Base-by-base conservation (phyloP, 2,329 filamentous ascomycete genomes). In the Talaromyces funiculosus region DNA sequence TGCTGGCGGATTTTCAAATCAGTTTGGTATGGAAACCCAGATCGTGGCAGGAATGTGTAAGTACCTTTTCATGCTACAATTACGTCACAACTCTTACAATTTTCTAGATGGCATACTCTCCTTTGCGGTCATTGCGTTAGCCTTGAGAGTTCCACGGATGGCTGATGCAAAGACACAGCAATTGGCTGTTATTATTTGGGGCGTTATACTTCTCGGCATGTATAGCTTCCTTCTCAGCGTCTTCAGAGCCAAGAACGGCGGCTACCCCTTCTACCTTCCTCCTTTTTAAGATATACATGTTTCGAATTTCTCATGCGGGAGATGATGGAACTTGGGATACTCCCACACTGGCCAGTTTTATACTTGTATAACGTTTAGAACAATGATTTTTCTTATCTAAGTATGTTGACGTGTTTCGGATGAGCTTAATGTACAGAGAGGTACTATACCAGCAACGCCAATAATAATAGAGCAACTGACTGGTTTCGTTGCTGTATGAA, bases 141-240 rank as follows among this genome's bases (percentile, higher is more conserved):
- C 90, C 12, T 80, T 96, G 68, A 97, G 96, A 77, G 92, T 93
- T 1, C 94, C 94, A n/a, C 86, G 92, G 43, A 94, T 96, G 64
- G 81, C 83, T 58, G 89, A 96, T 72, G 75, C 85, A 16, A 88
- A 86, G 68, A 80, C 84, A 9, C 94, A 99, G 77, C 88, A 94
- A 73, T 79, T 94, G 38, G 88, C 89, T 37, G 87, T 96, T 5
- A 77, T 97, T 61, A 81, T 89, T 45, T 97, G 92, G 90, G 87
- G 85, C 20, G 84, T 80, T 49, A 79, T 94, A 31, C 77, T 97
- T 60, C 86, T 96, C 67, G 77, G 89, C 64, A 86, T 92, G 77
- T 97, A 97, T 81, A 96, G 92, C 79, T 94, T 96, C 78, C 81
- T 99, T 64, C 84, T 99, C 66, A 97, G 90, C 76, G 82, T 96